Evolutionary conservation across 176 grass and related monocot species (phyloP), one percentile per base, ranked within the genome.

Genomic region (Bolboschoenus planiculmis): DNA sequence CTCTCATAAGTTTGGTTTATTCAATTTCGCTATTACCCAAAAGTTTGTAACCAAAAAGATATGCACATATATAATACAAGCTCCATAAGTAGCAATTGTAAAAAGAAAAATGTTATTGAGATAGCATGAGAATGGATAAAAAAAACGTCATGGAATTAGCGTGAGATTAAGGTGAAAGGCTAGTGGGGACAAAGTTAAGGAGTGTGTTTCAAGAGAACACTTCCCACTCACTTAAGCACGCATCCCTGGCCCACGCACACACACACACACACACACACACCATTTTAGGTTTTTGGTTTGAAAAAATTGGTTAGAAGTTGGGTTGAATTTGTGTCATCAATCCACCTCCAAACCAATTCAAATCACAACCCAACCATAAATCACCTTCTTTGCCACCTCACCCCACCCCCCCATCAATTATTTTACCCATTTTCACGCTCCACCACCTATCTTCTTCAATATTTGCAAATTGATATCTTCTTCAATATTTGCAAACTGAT

Each of bases 261-360:
- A n/a, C n/a, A n/a, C n/a, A n/a, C n/a, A n/a, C n/a, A n/a, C n/a
- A n/a, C n/a, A n/a, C 24, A 62, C 39, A 18, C 51, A 16, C 31
- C 37, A 62, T 63, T 43, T 84, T 75, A 39, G 54, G 62, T 84
- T 84, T 84, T 84, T 87, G 57, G 77, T 44, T 81, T 36, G 76
- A 46, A 13, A 18, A 68, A 70, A 39, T 70, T 70, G 36, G 65
- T 70, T 70, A 70, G 65, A 2, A 70, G 30, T 42, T 36, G 78
- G 78, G 78, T 87, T 87, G 85, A 87, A 87, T 70, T 86, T 51
- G 77, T 81, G 59, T 59, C 85, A 82, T 57, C 50, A 70, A 87
- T 82, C 61, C 83, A 78, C 53, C 36, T n/a, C 34, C 8, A 78
- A 77, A 10, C 10, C 72, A 53, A 51, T 76, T 77, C 27, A 77